Evolutionary conservation across 139 green algal genomes (phyloP), one percentile per base, ranked within the genome.

Genomic region (Coelastrella sp.): DNA sequence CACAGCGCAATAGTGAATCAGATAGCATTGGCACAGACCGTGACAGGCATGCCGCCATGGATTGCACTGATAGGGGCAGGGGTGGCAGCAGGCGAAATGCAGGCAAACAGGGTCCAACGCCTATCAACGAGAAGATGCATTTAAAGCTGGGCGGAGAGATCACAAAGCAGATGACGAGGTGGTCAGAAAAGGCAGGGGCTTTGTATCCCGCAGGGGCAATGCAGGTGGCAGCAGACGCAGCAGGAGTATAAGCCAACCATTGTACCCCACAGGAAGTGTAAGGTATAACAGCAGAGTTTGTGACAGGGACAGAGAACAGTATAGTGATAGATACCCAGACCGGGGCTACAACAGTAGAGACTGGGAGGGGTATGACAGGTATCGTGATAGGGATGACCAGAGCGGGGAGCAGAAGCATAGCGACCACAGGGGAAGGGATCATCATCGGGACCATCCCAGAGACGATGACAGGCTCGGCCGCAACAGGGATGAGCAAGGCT

Each of bases 111-210:
- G 74, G 2, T 81, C 51, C 27, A 60, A 71, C 50, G 74, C 17
- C 9, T 81, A 81, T 37, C 27, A 40, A 25, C 43, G 43, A 9
- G 71, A 79, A 38, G 74, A 81, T 21, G 74, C 17, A 25, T 17
- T 11, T 7, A 40, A 27, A 37, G 38, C 35, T 57, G 68, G 6
- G 8, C 2, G 4, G 1, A 5, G 1, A n/a, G 11, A 4, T 6
- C 40, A 76, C 51, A 19, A 45, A 53, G 40, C 57, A 59, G 57
- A 40, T 67, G 27, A 37, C 34, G 41, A 66, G 37, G 2, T 51
- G 19, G 66, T 53, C 4, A 59, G 38, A 3, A 86, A 76, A 51
- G 68, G 40, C 15, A 34, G 68, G 17, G 67, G 81, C 67, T 74
- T 76, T 37, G 68, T n/a, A 35, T 25, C 27, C 63, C 27, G 63